phyloP scores from a whole-genome alignment of 2,329 filamentous ascomycete species.

The Arthrinium puccinioides region DNA sequence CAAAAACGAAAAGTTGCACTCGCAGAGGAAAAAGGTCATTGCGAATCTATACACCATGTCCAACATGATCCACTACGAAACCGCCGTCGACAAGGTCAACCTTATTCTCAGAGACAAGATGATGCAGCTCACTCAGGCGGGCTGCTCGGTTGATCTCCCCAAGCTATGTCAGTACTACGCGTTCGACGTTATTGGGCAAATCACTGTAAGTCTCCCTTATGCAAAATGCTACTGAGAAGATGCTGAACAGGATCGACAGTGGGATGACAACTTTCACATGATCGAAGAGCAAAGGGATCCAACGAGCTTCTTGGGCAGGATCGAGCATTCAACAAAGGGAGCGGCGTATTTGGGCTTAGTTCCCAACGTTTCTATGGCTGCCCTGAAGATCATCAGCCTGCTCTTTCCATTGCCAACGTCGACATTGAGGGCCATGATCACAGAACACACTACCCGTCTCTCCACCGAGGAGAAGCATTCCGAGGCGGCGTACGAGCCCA shows the following conservation, averaged over 20 bases:
- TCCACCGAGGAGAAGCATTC: not conserved
- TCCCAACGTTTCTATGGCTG: not conserved
- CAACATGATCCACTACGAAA: not conserved
- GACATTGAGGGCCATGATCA: too few species aligned
- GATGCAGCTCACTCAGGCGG: not conserved
- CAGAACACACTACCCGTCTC: not conserved
- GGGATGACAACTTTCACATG: too few species aligned
- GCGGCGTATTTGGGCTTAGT: not conserved
- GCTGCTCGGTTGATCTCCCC: slow-evolving; percentile 16
- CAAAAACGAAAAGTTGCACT: not conserved
- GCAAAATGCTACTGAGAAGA: too few species aligned
- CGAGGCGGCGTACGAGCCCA: not conserved
- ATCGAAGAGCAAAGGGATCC: too few species aligned
- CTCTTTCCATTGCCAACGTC: not conserved
- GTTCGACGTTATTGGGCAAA: slow-evolving; percentile 17
- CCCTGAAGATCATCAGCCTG: not conserved
- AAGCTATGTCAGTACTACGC: slow-evolving; percentile 14
- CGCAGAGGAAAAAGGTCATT: not conserved
- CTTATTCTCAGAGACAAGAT: not conserved
- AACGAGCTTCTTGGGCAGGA: too few species aligned
- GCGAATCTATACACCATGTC: not conserved
- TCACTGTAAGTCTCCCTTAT: slow-evolving; percentile 8
- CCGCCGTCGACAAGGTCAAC: not conserved
- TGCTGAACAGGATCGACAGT: too few species aligned
- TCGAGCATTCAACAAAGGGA: not conserved